These are phyloP conservation scores for Hanseniaspora vineae DNA, from an alignment of 805 yeast genomes.

Conservation along the genomic window DNA sequence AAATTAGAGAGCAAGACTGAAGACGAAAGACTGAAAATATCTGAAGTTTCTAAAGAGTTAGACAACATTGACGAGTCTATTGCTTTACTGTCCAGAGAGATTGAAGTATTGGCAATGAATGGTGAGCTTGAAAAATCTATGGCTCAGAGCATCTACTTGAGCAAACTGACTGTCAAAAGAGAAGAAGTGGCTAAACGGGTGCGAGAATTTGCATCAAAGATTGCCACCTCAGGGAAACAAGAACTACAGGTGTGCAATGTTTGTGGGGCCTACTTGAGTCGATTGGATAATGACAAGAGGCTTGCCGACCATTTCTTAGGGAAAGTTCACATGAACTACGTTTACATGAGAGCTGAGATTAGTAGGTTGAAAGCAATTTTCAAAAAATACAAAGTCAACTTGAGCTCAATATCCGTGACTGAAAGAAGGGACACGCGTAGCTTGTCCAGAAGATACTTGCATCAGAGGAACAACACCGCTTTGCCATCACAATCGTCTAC, in stretches of 20 bases:
- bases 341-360: slow-evolving; percentile 51
- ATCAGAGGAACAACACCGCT: no score
- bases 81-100: slow-evolving; percentile 55
- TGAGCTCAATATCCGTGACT: background rate
- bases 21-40: slow-evolving; percentile 54
- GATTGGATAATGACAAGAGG: slow-evolving; percentile 78
- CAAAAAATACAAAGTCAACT: slow-evolving; percentile 6
- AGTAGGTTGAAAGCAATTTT: slow-evolving; percentile 23
- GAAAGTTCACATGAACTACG: slow-evolving; percentile 74
- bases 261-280: slow-evolving; percentile 80
- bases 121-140: slow-evolving; percentile 41
- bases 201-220: slow-evolving; percentile 48
- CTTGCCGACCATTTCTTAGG: slow-evolving; percentile 85
- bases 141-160: slow-evolving; percentile 34
- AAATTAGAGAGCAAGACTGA: slow-evolving; percentile 55
- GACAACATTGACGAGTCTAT: slow-evolving; percentile 51
- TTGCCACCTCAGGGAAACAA: slow-evolving; percentile 80
- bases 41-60: slow-evolving; percentile 39
- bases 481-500: no score
- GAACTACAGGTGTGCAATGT: slow-evolving; percentile 80
- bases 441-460: no score
- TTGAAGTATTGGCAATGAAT: slow-evolving; percentile 36
- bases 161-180: slow-evolving; percentile 35
- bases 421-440: background rate
- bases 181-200: slow-evolving; percentile 42